Percentiles rank a stretch among this genome's conserved stretches.
Conservation (phyloP, 768 basidiomycete genomes). For the Candolleomyces eurysporus region DNA sequence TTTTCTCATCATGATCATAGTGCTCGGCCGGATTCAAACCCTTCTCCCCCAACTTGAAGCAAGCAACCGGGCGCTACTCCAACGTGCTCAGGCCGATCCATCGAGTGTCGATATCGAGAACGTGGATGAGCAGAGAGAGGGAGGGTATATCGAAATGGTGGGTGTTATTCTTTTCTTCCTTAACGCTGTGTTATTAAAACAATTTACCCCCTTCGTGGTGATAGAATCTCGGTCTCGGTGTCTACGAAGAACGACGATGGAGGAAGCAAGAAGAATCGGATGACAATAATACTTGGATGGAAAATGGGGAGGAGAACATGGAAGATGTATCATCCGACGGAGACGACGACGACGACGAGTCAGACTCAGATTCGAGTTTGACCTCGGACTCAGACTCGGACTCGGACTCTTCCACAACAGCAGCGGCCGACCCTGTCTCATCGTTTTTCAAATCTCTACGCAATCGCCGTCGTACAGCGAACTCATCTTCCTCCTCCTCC, state of each 20-base stretch:
- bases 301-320: background rate
- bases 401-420: background rate
- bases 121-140: conserved; percentile 38
- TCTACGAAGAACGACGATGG: conserved; percentile 45
- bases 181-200: background rate
- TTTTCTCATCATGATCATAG: conserved; percentile 35
- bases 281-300: conserved; percentile 18
- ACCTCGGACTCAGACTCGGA: background rate
- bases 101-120: conserved; percentile 70
- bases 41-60: conserved; percentile 69
- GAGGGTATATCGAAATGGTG: conserved; percentile 54
- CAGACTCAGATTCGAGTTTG: background rate
- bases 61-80: conserved; percentile 54
- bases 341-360: conserved; percentile 22
- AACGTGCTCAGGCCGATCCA: conserved; percentile 46
- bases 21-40: conserved; percentile 61
- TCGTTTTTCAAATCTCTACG: background rate
- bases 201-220: background rate
- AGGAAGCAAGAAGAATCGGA: conserved; percentile 18
- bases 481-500: too few species aligned
- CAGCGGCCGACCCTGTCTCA: background rate
- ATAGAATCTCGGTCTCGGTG: conserved; percentile 64
- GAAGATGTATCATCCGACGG: conserved; percentile 20
- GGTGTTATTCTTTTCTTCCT: too few species aligned
- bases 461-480: background rate